Evolutionary conservation across 495 filamentous ascomycete genomes (phyloP).

Genomic region (Trichoderma erinaceum): DNA sequence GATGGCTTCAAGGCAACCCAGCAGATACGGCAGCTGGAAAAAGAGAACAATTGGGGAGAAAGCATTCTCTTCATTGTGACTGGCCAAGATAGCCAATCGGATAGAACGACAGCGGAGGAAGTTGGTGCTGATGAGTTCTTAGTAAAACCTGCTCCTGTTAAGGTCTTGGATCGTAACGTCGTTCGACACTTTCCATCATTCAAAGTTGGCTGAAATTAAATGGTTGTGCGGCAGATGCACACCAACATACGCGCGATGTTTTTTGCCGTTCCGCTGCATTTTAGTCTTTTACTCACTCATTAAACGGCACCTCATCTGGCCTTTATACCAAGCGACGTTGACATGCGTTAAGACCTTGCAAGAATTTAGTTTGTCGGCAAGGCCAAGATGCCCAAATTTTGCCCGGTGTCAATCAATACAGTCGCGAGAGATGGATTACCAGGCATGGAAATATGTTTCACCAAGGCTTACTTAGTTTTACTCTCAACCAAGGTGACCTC

Average conservation of each 20-base stretch:
- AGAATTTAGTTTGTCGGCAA: too few species aligned
- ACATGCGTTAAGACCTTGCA: too few species aligned
- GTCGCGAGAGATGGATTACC: too few species aligned
- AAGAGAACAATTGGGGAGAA: slow-evolving; percentile 3
- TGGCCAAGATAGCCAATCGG: slow-evolving; percentile 19
- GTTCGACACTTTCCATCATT: slow-evolving; percentile 9
- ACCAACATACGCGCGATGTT: neutral
- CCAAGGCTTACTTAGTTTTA: too few species aligned
- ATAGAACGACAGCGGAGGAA: slow-evolving; percentile 15
- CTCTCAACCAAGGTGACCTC: too few species aligned
- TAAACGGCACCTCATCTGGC: too few species aligned
- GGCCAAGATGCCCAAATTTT: too few species aligned
- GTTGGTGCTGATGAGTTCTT: slow-evolving; percentile 17
- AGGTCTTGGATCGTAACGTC: slow-evolving; percentile 14
- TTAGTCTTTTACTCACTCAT: too few species aligned
- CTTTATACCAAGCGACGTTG: too few species aligned
- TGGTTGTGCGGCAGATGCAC: neutral
- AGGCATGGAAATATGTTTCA: too few species aligned
- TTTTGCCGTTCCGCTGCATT: too few species aligned
- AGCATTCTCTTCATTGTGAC: slow-evolving; percentile 20
- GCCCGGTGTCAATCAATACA: too few species aligned
- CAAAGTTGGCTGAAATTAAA: neutral
- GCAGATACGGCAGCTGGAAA: slow-evolving; percentile 17
- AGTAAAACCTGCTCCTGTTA: slow-evolving; percentile 16
- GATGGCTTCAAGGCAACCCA: slow-evolving; percentile 19